Base-by-base conservation (phyloP, 805 yeast species). In the Kluyveromyces aestuarii region DNA sequence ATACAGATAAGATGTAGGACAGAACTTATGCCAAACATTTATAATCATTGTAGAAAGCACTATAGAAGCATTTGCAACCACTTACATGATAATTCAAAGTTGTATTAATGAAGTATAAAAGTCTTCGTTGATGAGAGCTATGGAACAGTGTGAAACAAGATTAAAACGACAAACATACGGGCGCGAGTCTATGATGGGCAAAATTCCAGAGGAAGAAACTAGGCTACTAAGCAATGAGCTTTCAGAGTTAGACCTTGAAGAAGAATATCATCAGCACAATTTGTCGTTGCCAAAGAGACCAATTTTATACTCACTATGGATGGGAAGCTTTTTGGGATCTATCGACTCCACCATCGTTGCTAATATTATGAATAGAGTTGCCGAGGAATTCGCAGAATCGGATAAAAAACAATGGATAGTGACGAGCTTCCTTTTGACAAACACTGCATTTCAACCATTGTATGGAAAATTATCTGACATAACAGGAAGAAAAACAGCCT, bases 391-490 rank as follows among this genome's bases (percentile, higher is more conserved):
- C 59, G 61, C 71, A 43, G 76, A 75, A 37, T 72, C 78, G 1
- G 70, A 73, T 44, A 60, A 67, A 51, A 69, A 74, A 17, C 70
- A 79, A n/a, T 81, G 86, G 85, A 81, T 84, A 6, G 84, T 84
- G 3, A 79, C 86, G 0, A 73, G 84, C 19, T 78, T 80, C 45
- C 67, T 81, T 21, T 60, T 82, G 46, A 81, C 87, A 4, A 80
- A 80, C 54, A 76, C 84, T 0, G 82, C 82, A 6, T 81, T 80
- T 57, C 87, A 82, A 63, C 86, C 85, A 1, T 61, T 82, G 19
- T 80, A 80, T 49, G 87, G 87, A 8, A 72, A 80, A 48, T 59
- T 77, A 18, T 74, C 81, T 40, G 84, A 79, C 53, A 68, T 79
- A 5, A 73, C 74, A 45, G 84, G 84, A 9, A 64, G 84, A 40